Evolutionary conservation across 2,329 filamentous ascomycete genomes (phyloP).

Genomic region (Colletotrichum ledebouriae): DNA sequence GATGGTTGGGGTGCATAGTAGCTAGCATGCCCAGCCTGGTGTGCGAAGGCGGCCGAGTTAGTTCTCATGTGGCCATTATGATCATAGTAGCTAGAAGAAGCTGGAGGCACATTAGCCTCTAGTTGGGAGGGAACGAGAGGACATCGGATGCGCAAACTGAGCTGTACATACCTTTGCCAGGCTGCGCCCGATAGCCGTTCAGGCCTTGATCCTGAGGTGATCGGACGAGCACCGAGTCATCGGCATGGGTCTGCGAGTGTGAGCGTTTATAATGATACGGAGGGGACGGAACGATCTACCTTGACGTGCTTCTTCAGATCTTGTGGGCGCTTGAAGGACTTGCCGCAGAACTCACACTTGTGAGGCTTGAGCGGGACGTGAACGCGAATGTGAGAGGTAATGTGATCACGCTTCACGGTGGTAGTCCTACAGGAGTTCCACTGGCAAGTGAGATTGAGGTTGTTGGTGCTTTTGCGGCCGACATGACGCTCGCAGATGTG

Average conservation of each 20-base stretch:
- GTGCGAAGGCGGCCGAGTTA: constrained; percentile 67
- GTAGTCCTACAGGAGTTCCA: constrained; percentile 97
- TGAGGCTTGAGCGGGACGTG: constrained; percentile 99
- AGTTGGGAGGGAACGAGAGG: constrained; percentile 49
- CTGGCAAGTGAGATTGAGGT: constrained; percentile 95
- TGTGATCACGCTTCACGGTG: constrained; percentile 98
- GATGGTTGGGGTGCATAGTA: constrained; percentile 71
- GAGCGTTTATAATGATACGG: constrained; percentile 41
- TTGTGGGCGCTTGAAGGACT: constrained; percentile 98
- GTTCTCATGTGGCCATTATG: constrained; percentile 74
- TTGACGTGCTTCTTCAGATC: constrained; percentile 99
- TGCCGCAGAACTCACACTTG: constrained; percentile 98
- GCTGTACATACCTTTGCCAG: constrained; percentile 64
- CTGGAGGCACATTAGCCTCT: constrained; percentile 62
- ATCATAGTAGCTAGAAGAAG: constrained; percentile 72
- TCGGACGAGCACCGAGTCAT: constrained; percentile 83
- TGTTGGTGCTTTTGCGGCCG: constrained; percentile 98
- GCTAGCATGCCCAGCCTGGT: constrained; percentile 67
- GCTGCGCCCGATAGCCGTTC: constrained; percentile 66
- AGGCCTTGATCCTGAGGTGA: constrained; percentile 66
- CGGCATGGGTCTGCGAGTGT: constrained; percentile 80
- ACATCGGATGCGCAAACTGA: constrained; percentile 42
- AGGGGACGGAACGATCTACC: constrained; percentile 53
- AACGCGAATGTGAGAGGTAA: constrained; percentile 98
- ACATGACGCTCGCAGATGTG: constrained; percentile 99